Evolutionary conservation across 2,329 filamentous ascomycete species (phyloP), one percentile per base, ranked within the genome.

Genomic region (Cladosporium sp.): DNA sequence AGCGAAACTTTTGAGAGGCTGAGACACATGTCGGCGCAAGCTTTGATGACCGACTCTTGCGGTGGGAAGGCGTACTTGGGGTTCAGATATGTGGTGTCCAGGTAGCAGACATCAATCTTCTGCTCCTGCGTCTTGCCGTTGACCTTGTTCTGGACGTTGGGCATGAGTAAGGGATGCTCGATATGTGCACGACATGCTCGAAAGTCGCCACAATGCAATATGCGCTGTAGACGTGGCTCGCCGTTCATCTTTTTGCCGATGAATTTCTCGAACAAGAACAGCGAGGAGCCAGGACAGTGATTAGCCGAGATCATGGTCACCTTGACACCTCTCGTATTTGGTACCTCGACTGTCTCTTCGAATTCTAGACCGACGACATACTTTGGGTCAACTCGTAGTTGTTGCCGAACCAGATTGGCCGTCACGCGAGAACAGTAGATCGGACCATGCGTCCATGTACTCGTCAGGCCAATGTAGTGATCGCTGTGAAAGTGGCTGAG

Each of bases 401-500:
- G 92, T 67, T 89, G 89, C 61, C 88, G 87, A 36, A 97, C 90
- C 2, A 99, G 81, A 67, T 95, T 96, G 0, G 84, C 94, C 0
- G 94, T 99, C 14, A 96, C 89, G 65, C 86, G 88, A 70, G 93
- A 97, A 77, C 94, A 97, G 69, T 96, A 99, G 51, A 99, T 97
- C 0, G 92, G 93, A 0, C 94, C 94, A 71, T 99, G 92, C 39
- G 80, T 85, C 94, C 94, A 99, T 34, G 82, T 90, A 7, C 89
- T 86, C 11, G 90, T 94, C 11, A 99, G 78, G 2, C 94, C 94
- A 36, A 97, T 86, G 67, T 99, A 99, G 71, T 99, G 94, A 71
- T 99, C 94, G 68, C 92, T 97, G 74, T 99, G 94, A 66, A 97
- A 99, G 71, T 99, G 94, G 67, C 92, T 97, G 11, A 99, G 82